phyloP scores from a whole-genome alignment of 106 monocot species.

The Allium cepa region DNA sequence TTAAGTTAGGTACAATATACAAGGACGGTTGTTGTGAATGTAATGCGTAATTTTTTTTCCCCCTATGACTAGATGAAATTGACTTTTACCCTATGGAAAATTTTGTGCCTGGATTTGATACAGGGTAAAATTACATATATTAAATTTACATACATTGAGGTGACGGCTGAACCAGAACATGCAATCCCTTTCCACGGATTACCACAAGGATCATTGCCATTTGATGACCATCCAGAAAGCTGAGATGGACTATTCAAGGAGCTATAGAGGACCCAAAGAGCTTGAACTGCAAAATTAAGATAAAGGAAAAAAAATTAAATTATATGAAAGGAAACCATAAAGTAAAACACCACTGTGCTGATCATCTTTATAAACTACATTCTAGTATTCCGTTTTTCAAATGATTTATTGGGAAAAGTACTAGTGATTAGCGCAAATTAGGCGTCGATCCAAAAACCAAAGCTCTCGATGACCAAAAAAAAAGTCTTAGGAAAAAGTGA shows the following conservation, averaged over 20 bases:
- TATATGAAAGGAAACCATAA: neutral
- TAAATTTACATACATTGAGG: slow-evolving; percentile 37
- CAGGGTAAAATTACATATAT: neutral
- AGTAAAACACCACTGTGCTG: neutral
- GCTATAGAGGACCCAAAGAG: slow-evolving; percentile 35
- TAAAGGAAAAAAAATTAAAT: neutral
- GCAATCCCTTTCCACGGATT: slow-evolving; percentile 63
- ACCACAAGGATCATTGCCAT: slow-evolving; percentile 53
- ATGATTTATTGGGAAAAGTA: neutral
- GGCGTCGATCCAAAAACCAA: neutral
- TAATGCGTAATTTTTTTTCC: too few species aligned
- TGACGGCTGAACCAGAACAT: slow-evolving; percentile 43
- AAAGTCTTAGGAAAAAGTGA: too few species aligned
- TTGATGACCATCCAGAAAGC: slow-evolving; percentile 49
- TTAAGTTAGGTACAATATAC: too few species aligned
- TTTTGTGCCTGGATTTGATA: neutral
- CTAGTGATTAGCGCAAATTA: neutral
- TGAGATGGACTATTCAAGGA: slow-evolving; percentile 46
- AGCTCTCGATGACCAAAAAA: neutral
- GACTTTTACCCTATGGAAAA: neutral
- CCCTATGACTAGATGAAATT: too few species aligned
- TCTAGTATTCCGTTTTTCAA: neutral
- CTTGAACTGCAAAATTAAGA: slow-evolving; percentile 28
- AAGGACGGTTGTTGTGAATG: too few species aligned
- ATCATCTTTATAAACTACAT: neutral